Evolutionary conservation across 768 basidiomycete species (phyloP), one percentile per base, ranked within the genome.

Genomic region (Gloeopeniophorella convolvens): DNA sequence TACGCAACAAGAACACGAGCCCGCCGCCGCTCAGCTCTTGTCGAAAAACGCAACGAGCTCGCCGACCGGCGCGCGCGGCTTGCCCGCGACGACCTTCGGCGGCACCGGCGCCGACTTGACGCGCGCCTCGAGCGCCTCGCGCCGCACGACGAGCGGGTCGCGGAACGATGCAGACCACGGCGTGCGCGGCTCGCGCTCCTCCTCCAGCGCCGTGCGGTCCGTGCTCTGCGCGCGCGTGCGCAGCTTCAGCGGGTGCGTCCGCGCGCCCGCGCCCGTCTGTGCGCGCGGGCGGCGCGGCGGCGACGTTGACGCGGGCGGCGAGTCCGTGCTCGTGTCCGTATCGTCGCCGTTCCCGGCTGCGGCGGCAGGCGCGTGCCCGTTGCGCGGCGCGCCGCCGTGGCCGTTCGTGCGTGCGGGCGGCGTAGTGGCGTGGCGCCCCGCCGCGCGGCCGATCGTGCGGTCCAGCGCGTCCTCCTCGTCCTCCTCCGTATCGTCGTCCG

Each of bases 21-120:
- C n/a, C n/a, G n/a, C n/a, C n/a, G n/a, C n/a, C n/a, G 47, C 23
- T 54, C 44, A 43, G 32, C 43, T 42, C 54, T 44, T 47, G 26
- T 90, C 85, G 59, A 92, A 92, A 66, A 85, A 91, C n/a, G 87
- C 87, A 12, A 89, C 85, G 35, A 92, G 66, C 60, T 90, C 77
- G 9, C 81, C 84, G 34, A 91, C 75, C 0, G 85, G 79, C 12
- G 86, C 76, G 69, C 89, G 89, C 45, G 72, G 79, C 35, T 69
- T 73, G 51, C 70, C 59, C 51, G 64, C 57, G 37, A 62, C 62
- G 57, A 66, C 67, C 58, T 68, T 71, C 9, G 48, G 77, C 66
- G 77, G 70, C 57, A 71, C 71, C 4, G 70, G 76, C 32, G 71
- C 68, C 54, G 54, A 48, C 35, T 61, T 70, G 35, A 57, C 60